A percentile compares a stretch with the other conserved stretches of the same genome.
These are phyloP conservation scores for Dictyophora rubrovolvata DNA, from an alignment of 768 basidiomycete species.

Conservation along the genomic window DNA sequence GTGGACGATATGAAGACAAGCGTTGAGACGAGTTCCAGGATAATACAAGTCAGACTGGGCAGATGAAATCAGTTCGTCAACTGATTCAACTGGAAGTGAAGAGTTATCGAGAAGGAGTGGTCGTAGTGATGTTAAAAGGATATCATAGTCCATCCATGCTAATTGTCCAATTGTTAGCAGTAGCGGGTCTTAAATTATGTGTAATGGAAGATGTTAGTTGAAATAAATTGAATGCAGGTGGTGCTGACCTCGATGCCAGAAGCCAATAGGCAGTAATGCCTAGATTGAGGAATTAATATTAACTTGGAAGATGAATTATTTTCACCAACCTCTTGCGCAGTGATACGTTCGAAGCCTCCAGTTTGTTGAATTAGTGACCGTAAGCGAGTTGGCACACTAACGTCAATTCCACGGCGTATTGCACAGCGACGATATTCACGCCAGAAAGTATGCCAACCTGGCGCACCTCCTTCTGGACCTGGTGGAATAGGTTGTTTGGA, in stretches of 20 bases:
- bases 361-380: conserved; percentile 37
- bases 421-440: conserved; percentile 51
- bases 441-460: conserved; percentile 58
- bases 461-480: conserved; percentile 22
- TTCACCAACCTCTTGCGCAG: conserved; percentile 32
- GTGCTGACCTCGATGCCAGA: conserved; percentile 51
- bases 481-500: conserved; percentile 23
- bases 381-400: conserved; percentile 47
- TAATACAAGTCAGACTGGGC: conserved; percentile 61
- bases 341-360: conserved; percentile 46
- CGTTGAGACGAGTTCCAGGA: conserved; percentile 39
- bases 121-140: conserved; percentile 51
- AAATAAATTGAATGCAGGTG: conserved; percentile 3
- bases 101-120: conserved; percentile 42
- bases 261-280: conserved; percentile 54
- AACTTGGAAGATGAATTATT: not conserved
- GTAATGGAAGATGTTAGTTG: not conserved
- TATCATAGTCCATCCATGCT: conserved; percentile 66
- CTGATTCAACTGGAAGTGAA: conserved; percentile 43
- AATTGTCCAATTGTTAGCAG: conserved; percentile 57
- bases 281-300: not conserved
- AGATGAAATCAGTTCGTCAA: conserved; percentile 45
- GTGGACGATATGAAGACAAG: conserved; percentile 50
- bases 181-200: conserved; percentile 35
- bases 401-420: conserved; percentile 40